A percentile compares a stretch with the other conserved stretches of the same genome.
Evolutionary conservation across 1,284 basidiomycete species (phyloP).

Genomic region (Singerocomus rubriflavus): DNA sequence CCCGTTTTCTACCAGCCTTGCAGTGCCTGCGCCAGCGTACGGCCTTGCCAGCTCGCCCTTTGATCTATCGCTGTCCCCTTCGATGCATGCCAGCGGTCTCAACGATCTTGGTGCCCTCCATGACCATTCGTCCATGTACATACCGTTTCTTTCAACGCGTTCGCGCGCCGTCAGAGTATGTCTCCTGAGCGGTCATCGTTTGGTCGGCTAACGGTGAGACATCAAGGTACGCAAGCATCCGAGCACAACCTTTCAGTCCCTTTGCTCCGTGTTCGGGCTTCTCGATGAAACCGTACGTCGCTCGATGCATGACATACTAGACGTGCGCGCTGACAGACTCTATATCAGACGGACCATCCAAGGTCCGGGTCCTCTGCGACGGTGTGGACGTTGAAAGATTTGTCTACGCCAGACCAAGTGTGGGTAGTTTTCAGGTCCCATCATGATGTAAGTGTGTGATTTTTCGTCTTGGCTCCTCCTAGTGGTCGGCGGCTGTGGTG

Average conservation of each 20-base stretch:
- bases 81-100: constrained; percentile 36
- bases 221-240: constrained; percentile 26
- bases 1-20: constrained; percentile 7
- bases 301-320: neutral
- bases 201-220: constrained; percentile 6
- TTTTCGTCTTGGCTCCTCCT: neutral
- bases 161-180: constrained; percentile 52
- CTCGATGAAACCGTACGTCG: constrained; percentile 21
- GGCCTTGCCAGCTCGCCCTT: constrained; percentile 17
- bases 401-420: constrained; percentile 34
- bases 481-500: constrained; percentile 2
- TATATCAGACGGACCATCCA: constrained; percentile 8
- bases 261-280: constrained; percentile 29
- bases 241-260: constrained; percentile 34
- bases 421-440: constrained; percentile 60
- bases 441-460: constrained; percentile 48
- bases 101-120: constrained; percentile 10
- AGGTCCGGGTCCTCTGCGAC: constrained; percentile 30
- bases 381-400: constrained; percentile 45
- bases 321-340: constrained; percentile 9
- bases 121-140: constrained; percentile 25
- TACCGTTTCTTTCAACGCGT: constrained; percentile 45
- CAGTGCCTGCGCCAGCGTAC: constrained; percentile 3
- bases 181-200: constrained; percentile 4
- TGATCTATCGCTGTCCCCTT: constrained; percentile 37